A percentile compares a stretch with the other conserved stretches of the same genome.
Evolutionary conservation across 805 yeast species (phyloP).

Genomic region (Yarrowia alimentaria): DNA sequence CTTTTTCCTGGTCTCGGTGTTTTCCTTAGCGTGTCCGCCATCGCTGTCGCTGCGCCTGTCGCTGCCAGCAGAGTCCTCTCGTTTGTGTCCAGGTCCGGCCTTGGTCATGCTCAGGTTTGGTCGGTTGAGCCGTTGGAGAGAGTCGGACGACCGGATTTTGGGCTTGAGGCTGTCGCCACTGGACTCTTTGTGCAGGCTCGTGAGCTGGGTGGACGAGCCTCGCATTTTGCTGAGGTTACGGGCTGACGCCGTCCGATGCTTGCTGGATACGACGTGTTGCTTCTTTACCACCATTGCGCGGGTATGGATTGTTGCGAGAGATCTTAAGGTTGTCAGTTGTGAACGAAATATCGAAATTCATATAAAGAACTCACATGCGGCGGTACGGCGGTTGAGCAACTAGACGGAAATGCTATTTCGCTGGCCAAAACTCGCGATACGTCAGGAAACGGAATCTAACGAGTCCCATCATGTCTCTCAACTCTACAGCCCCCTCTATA

Average conservation of each 20-base stretch:
- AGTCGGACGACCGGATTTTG: slow-evolving; percentile 22
- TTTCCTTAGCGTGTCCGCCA: background rate
- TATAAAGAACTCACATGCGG: no score
- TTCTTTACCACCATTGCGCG: slow-evolving; percentile 23
- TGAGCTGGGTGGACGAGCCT: slow-evolving; percentile 18
- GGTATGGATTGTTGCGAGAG: background rate
- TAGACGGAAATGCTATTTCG: no score
- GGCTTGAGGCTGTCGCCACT: slow-evolving; percentile 25
- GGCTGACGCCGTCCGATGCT: slow-evolving; percentile 19
- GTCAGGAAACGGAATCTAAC: no score
- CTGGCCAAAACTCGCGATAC: no score
- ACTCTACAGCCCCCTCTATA: no score
- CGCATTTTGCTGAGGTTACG: slow-evolving; percentile 18
- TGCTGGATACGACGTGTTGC: slow-evolving; percentile 22
- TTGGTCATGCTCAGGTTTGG: slow-evolving; percentile 18
- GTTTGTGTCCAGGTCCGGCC: slow-evolving; percentile 1
- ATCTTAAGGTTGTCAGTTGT: slow-evolving; percentile 2
- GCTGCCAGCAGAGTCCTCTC: background rate
- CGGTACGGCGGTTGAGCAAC: no score
- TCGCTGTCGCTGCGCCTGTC: slow-evolving; percentile 2
- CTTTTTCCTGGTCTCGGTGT: background rate
- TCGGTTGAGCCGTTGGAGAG: slow-evolving; percentile 12
- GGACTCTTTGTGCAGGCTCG: slow-evolving; percentile 1
- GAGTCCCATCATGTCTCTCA: no score
- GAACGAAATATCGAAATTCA: no score